Evolutionary conservation across 257 asterid genomes (phyloP).

Genomic region (Coffea eugenioides): DNA sequence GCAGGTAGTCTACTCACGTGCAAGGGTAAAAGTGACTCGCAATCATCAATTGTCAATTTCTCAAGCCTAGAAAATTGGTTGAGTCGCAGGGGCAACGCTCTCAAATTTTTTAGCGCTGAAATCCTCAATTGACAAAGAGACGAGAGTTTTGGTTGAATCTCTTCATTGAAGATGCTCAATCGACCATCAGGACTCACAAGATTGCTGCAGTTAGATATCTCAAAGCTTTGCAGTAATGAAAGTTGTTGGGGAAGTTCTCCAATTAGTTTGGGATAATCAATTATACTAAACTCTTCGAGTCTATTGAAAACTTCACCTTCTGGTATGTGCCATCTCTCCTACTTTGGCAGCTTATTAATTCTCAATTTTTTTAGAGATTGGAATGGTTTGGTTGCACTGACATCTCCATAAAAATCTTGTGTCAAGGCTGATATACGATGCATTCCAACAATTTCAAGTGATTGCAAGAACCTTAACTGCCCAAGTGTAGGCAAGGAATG

Average conservation of each 20-base stretch:
- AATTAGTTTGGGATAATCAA: slow-evolving; percentile 35
- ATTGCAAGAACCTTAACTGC: slow-evolving; percentile 30
- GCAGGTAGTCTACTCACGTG: too few species aligned
- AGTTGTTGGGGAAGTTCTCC: slow-evolving; percentile 34
- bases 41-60: not conserved
- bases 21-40: too few species aligned
- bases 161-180: slow-evolving; percentile 5
- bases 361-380: slow-evolving; percentile 28
- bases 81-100: not conserved
- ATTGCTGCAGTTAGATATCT: slow-evolving; percentile 32
- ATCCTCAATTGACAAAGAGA: not conserved
- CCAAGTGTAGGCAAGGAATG: slow-evolving; percentile 29
- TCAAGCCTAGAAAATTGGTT: not conserved
- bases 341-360: slow-evolving; percentile 34
- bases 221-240: slow-evolving; percentile 28
- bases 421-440: not conserved
- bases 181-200: slow-evolving; percentile 23
- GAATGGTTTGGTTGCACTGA: slow-evolving; percentile 30
- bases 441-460: slow-evolving; percentile 32
- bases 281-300: slow-evolving; percentile 34
- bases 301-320: slow-evolving; percentile 23
- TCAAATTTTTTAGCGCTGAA: not conserved
- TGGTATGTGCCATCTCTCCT: slow-evolving; percentile 31
- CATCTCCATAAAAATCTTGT: slow-evolving; percentile 31
- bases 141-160: not conserved